Evolutionary conservation across 1,139 yeast species (phyloP).

Genomic region (Komagataea norvegica): DNA sequence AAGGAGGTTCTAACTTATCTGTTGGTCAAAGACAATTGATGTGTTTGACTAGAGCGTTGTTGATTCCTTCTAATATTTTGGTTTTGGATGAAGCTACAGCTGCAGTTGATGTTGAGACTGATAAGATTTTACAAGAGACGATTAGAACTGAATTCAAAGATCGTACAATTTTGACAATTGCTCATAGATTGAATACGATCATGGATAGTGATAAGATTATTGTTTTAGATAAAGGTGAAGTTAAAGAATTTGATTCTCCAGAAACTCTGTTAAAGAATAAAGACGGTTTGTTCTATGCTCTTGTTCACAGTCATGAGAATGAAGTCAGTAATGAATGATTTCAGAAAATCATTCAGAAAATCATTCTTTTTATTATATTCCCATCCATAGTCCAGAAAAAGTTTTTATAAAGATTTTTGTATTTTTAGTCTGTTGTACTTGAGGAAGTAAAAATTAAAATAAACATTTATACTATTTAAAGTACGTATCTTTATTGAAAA

Average conservation of each 20-base stretch:
- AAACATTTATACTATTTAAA: too few species aligned
- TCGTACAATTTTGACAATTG: constrained; percentile 82
- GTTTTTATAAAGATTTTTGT: background rate
- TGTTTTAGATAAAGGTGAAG: constrained; percentile 79
- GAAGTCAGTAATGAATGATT: constrained; percentile 1
- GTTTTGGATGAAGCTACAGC: constrained; percentile 85
- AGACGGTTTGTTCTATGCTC: constrained; percentile 69
- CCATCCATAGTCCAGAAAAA: too few species aligned
- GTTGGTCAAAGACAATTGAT: constrained; percentile 76
- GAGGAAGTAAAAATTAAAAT: too few species aligned
- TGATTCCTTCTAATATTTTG: constrained; percentile 56
- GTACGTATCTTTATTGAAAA: too few species aligned
- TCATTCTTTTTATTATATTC: too few species aligned
- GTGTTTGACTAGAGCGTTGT: constrained; percentile 70
- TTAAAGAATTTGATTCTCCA: constrained; percentile 87
- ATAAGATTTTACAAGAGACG: constrained; percentile 67
- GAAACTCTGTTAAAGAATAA: constrained; percentile 57
- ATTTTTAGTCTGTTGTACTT: background rate
- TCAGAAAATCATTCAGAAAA: background rate
- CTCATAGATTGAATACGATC: constrained; percentile 90
- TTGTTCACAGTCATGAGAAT: constrained; percentile 29
- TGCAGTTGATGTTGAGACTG: constrained; percentile 79
- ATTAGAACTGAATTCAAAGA: constrained; percentile 58
- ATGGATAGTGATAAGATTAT: constrained; percentile 86
- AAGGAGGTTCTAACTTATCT: constrained; percentile 70